Conservation (phyloP, 31 red algal genomes). For the Porphyra umbilicalis region DNA sequence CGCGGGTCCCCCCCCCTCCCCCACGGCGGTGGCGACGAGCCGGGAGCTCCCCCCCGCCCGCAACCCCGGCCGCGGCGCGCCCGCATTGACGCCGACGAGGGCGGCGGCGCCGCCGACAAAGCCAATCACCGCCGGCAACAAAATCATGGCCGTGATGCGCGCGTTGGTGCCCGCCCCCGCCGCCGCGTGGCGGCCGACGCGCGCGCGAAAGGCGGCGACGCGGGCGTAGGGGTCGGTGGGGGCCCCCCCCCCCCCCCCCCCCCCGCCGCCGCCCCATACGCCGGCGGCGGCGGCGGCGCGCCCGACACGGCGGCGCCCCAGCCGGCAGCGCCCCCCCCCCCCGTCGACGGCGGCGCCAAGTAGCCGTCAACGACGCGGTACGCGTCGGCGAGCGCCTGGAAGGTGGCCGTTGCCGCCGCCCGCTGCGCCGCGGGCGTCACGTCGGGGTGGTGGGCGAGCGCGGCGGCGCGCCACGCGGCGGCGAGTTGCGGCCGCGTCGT, state of each 20-base stretch:
- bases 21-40: background rate
- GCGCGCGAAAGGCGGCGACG: background rate
- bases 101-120: background rate
- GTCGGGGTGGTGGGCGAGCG: slow-evolving; percentile 7
- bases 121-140: background rate
- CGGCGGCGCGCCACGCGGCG: slow-evolving; percentile 3
- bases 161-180: background rate
- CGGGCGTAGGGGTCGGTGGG: background rate
- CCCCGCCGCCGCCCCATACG: background rate
- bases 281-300: background rate
- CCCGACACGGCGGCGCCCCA: background rate
- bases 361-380: background rate
- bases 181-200: background rate
- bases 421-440: slow-evolving; percentile 8
- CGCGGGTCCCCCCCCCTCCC: background rate
- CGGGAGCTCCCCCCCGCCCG: background rate
- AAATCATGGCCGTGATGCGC: background rate
- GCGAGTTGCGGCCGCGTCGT: slow-evolving; percentile 14
- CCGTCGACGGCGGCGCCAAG: background rate
- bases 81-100: background rate
- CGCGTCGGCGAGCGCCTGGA: background rate
- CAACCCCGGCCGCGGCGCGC: background rate
- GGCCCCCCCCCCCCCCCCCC: too few species aligned
- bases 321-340: background rate
- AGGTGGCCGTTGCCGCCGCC: background rate